Percentiles rank a stretch among this genome's conserved stretches.
These are phyloP conservation scores for Cladophialophora carrionii DNA, from an alignment of 2,329 filamentous ascomycete species.

Conservation along the genomic window DNA sequence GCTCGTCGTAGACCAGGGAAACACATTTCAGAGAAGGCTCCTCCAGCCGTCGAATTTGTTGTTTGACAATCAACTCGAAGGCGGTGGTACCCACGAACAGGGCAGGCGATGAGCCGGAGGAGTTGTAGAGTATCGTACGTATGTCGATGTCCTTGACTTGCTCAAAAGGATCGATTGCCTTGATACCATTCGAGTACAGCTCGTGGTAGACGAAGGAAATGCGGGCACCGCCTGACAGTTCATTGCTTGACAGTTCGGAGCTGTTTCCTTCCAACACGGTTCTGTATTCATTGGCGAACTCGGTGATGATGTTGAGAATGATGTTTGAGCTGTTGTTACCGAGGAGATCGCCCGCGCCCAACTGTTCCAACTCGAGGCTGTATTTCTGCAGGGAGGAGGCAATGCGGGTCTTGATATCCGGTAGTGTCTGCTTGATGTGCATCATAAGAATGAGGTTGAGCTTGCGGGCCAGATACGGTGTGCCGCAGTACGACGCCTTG, in stretches of 20 bases:
- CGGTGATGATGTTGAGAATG: constrained; percentile 96
- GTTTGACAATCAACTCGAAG: constrained; percentile 98
- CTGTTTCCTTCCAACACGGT: constrained; percentile 96
- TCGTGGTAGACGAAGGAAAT: constrained; percentile 99
- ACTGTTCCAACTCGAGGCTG: constrained; percentile 72
- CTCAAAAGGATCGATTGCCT: constrained; percentile 97
- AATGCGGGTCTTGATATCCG: constrained; percentile 97
- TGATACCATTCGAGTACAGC: constrained; percentile 94
- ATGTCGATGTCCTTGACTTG: constrained; percentile 97
- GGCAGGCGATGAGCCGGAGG: constrained; percentile 94
- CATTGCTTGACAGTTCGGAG: constrained; percentile 88
- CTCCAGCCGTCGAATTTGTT: constrained; percentile 94
- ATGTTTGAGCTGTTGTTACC: constrained; percentile 94
- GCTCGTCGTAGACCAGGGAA: constrained; percentile 92
- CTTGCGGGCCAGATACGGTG: constrained; percentile 93
- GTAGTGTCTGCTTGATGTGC: constrained; percentile 99
- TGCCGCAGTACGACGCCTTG: constrained; percentile 98
- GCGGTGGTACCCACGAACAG: constrained; percentile 96
- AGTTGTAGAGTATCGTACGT: constrained; percentile 96
- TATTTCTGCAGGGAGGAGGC: constrained; percentile 94
- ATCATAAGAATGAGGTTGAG: constrained; percentile 99
- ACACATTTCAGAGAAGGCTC: constrained; percentile 98
- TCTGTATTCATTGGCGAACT: constrained; percentile 97
- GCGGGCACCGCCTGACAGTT: constrained; percentile 93
- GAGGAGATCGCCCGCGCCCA: constrained; percentile 85